These are phyloP conservation scores for Moricandia arvensis DNA, from an alignment of 345 rosid species.

Conservation along the genomic window DNA sequence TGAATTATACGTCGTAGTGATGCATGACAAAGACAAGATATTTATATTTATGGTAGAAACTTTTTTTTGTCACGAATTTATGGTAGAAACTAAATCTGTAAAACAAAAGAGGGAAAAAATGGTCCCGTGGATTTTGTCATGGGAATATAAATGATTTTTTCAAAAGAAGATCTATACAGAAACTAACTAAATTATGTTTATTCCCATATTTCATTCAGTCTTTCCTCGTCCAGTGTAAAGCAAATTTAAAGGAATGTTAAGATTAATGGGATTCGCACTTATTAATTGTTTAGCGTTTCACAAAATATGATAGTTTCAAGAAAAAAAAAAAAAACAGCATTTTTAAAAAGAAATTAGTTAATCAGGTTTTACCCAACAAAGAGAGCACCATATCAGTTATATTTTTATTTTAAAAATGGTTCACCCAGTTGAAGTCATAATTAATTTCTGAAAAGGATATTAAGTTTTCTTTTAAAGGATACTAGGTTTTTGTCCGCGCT, in stretches of 20 bases:
- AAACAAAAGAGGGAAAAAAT: neutral
- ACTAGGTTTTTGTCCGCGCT: no score
- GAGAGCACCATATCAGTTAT: no score
- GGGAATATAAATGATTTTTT: neutral
- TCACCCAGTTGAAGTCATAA: no score
- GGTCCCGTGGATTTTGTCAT: conserved; percentile 1
- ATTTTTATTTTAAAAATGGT: no score
- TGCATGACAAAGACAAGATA: neutral
- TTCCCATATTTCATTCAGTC: neutral
- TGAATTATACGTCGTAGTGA: conserved; percentile 8
- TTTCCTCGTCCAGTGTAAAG: neutral
- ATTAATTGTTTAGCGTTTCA: neutral
- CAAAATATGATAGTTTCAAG: neutral
- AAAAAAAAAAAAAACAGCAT: neutral
- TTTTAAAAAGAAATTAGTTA: neutral
- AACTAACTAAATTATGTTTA: neutral
- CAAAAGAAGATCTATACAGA: neutral
- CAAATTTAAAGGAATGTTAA: no score
- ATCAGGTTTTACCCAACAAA: neutral
- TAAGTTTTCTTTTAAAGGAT: no score
- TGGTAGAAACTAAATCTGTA: neutral
- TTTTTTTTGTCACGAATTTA: no score
- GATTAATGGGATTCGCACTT: no score
- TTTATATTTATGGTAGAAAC: neutral
- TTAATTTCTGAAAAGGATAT: no score